Evolutionary conservation across 2,329 filamentous ascomycete species (phyloP).

Genomic region (Diplodia seriata): DNA sequence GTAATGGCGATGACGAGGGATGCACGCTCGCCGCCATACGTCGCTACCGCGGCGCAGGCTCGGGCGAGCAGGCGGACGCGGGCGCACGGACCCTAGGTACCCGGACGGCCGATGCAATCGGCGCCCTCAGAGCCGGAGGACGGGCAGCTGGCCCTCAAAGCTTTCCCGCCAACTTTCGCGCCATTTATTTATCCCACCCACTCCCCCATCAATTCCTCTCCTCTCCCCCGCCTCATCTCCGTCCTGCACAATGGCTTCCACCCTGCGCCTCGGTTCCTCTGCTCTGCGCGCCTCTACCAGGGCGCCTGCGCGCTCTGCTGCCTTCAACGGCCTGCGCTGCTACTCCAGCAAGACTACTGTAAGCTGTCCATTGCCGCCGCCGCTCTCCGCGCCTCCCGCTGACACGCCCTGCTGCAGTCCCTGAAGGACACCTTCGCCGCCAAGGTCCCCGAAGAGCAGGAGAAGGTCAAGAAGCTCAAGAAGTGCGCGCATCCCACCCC

Average conservation of each 20-base stretch:
- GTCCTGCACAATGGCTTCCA: constrained; percentile 73
- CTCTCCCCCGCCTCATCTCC: constrained; percentile 43
- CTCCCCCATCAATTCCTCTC: constrained; percentile 47
- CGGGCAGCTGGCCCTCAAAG: constrained; percentile 27
- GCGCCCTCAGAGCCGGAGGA: background rate
- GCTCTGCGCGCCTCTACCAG: constrained; percentile 79
- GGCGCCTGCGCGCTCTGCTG: constrained; percentile 70
- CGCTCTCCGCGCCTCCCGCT: constrained; percentile 33
- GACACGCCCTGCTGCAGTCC: constrained; percentile 64
- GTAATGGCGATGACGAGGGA: constrained; percentile 29
- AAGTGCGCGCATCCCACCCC: constrained; percentile 68
- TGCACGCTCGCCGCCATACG: constrained; percentile 16
- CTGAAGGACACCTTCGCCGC: constrained; percentile 99
- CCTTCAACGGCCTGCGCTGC: constrained; percentile 84
- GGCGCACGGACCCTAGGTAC: constrained; percentile 9
- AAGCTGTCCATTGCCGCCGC: constrained; percentile 44
- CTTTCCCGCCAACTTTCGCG: constrained; percentile 35
- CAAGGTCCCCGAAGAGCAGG: constrained; percentile 92
- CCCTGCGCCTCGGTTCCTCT: constrained; percentile 80
- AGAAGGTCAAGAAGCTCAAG: constrained; percentile 98
- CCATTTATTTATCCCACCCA: constrained; percentile 40
- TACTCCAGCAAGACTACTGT: constrained; percentile 95
- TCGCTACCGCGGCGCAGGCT: background rate
- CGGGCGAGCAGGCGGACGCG: background rate
- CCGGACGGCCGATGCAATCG: constrained; percentile 10